Base-by-base conservation (phyloP, 352 stramenopile genomes). In the Pythium aphanidermatum region DNA sequence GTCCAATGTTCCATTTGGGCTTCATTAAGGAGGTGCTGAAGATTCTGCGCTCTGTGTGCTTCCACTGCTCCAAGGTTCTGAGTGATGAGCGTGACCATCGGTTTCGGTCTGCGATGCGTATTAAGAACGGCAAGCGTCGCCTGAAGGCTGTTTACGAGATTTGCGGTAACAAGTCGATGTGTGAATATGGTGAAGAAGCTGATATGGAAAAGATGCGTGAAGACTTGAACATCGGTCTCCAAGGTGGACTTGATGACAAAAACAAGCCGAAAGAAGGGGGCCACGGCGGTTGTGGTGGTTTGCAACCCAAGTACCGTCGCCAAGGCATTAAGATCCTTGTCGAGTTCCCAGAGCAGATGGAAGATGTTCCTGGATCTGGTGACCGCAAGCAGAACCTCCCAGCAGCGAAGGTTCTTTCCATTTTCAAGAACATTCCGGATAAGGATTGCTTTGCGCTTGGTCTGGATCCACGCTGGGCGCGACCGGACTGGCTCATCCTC, bases 401-500 rank as follows among this genome's bases (percentile, higher is more conserved):
- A 26, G 95, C 96, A n/a, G 71, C 83, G 27, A 95, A 95, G 55
- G 93, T 95, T 35, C 74, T 97, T n/a, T 96, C 96, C 32, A 96
- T 99, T 37, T 95, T 97, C 60, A 96, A 97, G 61, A 97, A 96
- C 59, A 98, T 99, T 60, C 93, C 88, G 34, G 95, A 99, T 48
- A 91, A 98, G 50, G 96, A 98, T 54, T 94, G 95, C 47, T 91
- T 83, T 38, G 74, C 82, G 16, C 68, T 99, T 25, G 97, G 97
- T 17, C 70, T 99, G 19, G 76, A 99, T 68, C 86, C 96, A 16
- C 83, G 89, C 33, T 98, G 90, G 78, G 80, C 89, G 20, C 86
- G 96, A 21, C 97, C 97, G 0, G 96, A 99, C 51, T 99, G 96
- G 96, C 84, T 99, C 51, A 68, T 99, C n/a, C 87, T 99, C 48